phyloP scores from a whole-genome alignment of 164 flowering plant genomes.

The Nelumbo lutea region DNA sequence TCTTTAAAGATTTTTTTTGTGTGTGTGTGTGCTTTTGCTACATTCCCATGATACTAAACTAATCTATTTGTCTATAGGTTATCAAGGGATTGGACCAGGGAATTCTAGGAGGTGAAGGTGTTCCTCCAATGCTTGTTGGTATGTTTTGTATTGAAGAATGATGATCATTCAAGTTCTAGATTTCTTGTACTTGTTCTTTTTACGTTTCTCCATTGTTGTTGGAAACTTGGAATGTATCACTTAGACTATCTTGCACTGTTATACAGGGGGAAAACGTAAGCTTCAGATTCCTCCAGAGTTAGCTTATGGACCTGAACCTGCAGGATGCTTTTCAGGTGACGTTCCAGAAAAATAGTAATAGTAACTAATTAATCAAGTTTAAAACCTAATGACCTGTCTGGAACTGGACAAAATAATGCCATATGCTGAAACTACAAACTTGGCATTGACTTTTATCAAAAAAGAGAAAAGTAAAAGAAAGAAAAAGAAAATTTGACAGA shows the following conservation, averaged over 20 bases:
- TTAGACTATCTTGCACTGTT: background rate
- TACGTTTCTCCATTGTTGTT: background rate
- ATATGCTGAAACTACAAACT: background rate
- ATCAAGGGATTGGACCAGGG: conserved; percentile 88
- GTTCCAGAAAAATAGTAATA: background rate
- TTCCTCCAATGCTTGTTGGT: conserved; percentile 91
- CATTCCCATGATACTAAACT: background rate
- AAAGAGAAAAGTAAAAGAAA: too few relatives aligned
- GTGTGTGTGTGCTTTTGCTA: background rate
- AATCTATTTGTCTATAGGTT: conserved; percentile 35
- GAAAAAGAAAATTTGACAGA: background rate
- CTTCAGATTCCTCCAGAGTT: conserved; percentile 80
- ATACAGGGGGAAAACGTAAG: conserved; percentile 83
- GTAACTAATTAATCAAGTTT: background rate
- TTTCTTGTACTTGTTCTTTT: background rate
- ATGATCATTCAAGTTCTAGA: too few relatives aligned
- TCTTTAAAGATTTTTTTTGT: background rate
- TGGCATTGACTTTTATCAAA: background rate
- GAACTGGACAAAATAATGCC: background rate
- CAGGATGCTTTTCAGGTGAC: conserved; percentile 92
- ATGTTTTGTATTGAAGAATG: conserved; percentile 10
- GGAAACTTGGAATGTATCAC: background rate
- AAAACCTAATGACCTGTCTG: background rate
- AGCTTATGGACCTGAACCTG: conserved; percentile 96
- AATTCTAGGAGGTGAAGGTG: conserved; percentile 82